Evolutionary conservation across 148 eudicot genomes (phyloP), one percentile per base, ranked within the genome.

Genomic region (Spergularia bocconei): DNA sequence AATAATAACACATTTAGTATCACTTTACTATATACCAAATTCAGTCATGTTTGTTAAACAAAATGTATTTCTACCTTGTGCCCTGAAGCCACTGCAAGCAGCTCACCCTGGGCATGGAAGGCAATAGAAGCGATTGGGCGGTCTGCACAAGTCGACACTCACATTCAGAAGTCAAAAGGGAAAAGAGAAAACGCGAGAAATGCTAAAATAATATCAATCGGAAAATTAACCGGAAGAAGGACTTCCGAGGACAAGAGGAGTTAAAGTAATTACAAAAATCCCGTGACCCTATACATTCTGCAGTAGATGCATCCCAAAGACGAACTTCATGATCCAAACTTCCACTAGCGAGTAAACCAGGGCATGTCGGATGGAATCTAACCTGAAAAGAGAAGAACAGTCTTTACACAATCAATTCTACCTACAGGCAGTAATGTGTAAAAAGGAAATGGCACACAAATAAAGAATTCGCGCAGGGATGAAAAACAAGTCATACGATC

Each of bases 281-380:
- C 54, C 87, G 89, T 16, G 98, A 87, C 81, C 92, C 90, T 78
- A 96, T 86, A 79, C 99, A 96, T 76, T 89, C 97, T 55, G 91
- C 92, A 38, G 91, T 92, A 71, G 84, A 86, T 78, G 93, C 97
- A 87, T 96, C 92, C 99, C 99, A 96, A 63, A 96, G 80, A n/a
- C 97, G 94, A 85, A 96, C 99, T 85, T 96, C 99, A 78, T 96
- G 98, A 80, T 96, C 99, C 82, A 96, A 74, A 77, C 99, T 96
- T 71, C 99, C 99, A 75, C 99, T 96, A 36, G 99, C 99, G 36
- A 96, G 87, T 70, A 93, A 79, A 88, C 99, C 99, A 83, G 90
- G 73, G 88, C 72, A 69, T 36, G 79, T 59, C 57, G 83, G 75
- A 82, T 78, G 82, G 52, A 78, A 82, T 52, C 79, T 75, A 17